Base-by-base conservation (phyloP, 1,284 basidiomycete species). In the Ceratobasidium sp. region DNA sequence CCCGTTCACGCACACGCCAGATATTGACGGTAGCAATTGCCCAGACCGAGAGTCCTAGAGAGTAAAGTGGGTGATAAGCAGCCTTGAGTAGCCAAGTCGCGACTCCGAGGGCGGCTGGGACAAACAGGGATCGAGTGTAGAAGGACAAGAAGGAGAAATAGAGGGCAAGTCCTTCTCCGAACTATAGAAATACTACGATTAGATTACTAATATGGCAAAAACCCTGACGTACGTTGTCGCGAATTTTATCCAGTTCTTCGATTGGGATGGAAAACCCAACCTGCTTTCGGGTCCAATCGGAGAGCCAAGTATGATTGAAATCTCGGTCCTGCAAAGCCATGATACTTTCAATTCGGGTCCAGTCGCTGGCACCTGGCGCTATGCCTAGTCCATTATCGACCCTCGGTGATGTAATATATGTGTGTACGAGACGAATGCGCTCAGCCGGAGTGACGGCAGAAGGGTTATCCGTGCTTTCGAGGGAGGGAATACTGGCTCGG, bases 111-210 rank as follows among this genome's bases (percentile, higher is more conserved):
- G 77, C 77, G 2, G 91, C 85, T 3, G 91, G 90, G 69, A 92
- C 85, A 17, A 89, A 75, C 38, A 96, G 85, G 32, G 89, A 87
- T 42, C 85, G 84, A 0, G 93, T 91, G 80, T 98, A 98, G 69
- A 86, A 86, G 2, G 88, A 86, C 10, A 98, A 83, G 80, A 96
- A 97, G 64, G 87, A 86, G 78, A 96, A 97, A 80, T 98, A 97
- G 29, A 96, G 85, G n/a, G 93, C 92, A 15, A 96, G 82, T 0
- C 87, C 84, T 75, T 94, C 93, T 15, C 95, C 93, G 76, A 94
- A 95, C 87, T 94, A 72, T n/a, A 52, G n/a, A 49, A 13, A 45
- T n/a, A 12, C 42, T 56, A 13, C 47, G 65, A 27, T 1, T n/a
- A 13, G 31, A 42, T 34, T 20, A 25, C 4, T 27, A 22, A n/a